phyloP scores from a whole-genome alignment of 2,329 filamentous ascomycete genomes.

The Knoxdaviesia proteae region DNA sequence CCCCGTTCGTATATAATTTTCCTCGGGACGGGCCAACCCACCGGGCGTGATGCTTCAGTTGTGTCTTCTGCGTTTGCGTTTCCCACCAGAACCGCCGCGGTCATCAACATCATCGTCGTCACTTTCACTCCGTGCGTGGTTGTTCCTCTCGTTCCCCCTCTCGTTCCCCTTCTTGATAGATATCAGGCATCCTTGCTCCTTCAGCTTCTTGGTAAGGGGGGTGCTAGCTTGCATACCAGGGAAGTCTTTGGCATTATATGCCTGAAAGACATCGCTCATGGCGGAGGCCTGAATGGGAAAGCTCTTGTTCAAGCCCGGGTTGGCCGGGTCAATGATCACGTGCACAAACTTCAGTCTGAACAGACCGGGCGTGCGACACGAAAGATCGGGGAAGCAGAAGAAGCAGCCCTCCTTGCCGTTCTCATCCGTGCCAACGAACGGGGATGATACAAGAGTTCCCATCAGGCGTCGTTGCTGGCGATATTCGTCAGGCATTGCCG shows the following conservation, averaged over 20 bases:
- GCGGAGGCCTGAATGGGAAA: conserved; percentile 28
- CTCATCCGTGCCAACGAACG: conserved; percentile 59
- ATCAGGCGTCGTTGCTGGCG: conserved; percentile 56
- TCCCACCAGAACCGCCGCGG: too few relatives aligned
- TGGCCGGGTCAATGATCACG: conserved; percentile 46
- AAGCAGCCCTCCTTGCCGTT: conserved; percentile 55
- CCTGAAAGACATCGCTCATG: conserved; percentile 53
- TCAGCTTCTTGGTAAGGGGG: conserved; percentile 48
- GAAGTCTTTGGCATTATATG: conserved; percentile 72
- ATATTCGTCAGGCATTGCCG: conserved; percentile 50
- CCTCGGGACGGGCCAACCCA: too few relatives aligned
- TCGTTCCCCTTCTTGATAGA: conserved; percentile 76
- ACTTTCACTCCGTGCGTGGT: too few relatives aligned
- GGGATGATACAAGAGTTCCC: conserved; percentile 58
- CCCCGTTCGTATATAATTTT: too few relatives aligned
- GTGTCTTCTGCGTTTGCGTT: too few relatives aligned
- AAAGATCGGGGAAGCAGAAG: conserved; percentile 71
- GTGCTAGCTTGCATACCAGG: conserved; percentile 68
- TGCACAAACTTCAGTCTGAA: conserved; percentile 58
- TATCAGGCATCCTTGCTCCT: conserved; percentile 64
- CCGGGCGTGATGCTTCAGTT: too few relatives aligned
- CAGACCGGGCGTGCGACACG: conserved; percentile 55
- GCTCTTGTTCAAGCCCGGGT: conserved; percentile 25
- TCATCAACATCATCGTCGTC: too few relatives aligned
- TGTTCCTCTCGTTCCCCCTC: neutral